These are phyloP conservation scores for Backusella psychrophila DNA, from an alignment of 192 early-diverging fungal genomes.

Conservation along the genomic window DNA sequence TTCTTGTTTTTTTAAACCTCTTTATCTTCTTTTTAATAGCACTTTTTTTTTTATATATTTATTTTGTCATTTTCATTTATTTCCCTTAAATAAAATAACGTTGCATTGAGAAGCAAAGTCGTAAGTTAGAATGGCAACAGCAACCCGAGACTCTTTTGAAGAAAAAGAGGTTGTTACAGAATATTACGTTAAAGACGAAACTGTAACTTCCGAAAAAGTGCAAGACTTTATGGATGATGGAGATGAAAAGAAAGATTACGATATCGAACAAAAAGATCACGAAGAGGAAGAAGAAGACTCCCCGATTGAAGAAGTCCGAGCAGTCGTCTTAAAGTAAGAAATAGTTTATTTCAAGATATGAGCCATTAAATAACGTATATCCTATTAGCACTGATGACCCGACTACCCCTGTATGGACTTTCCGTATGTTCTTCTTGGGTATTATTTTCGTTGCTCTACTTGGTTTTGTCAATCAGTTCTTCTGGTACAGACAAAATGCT, in stretches of 20 bases:
- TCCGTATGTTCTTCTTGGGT: conserved; percentile 50
- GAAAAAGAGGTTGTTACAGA: neutral
- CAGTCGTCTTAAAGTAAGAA: conserved; percentile 41
- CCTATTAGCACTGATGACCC: conserved; percentile 46
- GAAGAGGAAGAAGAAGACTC: conserved; percentile 35
- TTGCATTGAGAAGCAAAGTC: neutral
- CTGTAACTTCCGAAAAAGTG: conserved; percentile 7
- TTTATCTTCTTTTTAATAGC: neutral
- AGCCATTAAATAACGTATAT: neutral
- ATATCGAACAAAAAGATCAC: neutral
- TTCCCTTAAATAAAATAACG: neutral
- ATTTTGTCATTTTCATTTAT: neutral
- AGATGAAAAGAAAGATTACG: neutral
- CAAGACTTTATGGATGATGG: neutral
- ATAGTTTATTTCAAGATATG: neutral
- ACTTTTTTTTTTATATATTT: neutral
- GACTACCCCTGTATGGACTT: conserved; percentile 45
- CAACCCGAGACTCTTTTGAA: neutral
- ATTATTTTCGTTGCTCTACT: conserved; percentile 39
- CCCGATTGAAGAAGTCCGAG: conserved; percentile 47
- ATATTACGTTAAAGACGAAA: neutral
- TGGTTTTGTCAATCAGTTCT: conserved; percentile 44
- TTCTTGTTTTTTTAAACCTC: neutral
- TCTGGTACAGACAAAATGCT: conserved; percentile 47
- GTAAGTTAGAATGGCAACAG: neutral